These are phyloP conservation scores for Porcisia deanei DNA, from an alignment of 208 protist genomes.

Conservation along the genomic window DNA sequence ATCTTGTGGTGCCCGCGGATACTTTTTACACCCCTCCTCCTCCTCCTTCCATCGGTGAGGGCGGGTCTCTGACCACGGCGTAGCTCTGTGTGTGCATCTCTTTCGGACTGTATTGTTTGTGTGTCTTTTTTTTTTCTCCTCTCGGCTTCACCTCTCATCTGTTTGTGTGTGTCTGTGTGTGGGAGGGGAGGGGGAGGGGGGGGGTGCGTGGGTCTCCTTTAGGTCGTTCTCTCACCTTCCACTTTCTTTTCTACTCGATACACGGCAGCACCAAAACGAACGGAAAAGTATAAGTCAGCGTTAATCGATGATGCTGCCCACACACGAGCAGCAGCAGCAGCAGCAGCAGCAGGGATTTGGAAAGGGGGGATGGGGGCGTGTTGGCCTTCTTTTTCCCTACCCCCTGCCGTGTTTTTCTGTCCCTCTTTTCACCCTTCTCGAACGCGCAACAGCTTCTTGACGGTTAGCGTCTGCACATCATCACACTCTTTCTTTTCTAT, in stretches of 20 bases:
- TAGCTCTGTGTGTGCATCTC: background rate
- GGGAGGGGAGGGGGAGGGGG: no score
- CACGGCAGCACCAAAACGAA: background rate
- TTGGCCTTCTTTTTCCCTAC: background rate
- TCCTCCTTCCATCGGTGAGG: background rate
- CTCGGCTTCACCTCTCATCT: background rate
- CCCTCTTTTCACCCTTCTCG: background rate
- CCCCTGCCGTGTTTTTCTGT: background rate
- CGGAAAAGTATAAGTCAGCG: background rate
- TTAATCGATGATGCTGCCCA: background rate
- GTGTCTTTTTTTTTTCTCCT: background rate
- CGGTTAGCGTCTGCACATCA: background rate
- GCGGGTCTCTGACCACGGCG: background rate
- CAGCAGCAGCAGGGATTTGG: background rate
- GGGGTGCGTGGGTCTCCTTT: background rate
- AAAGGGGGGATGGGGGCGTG: background rate
- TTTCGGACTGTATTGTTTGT: background rate
- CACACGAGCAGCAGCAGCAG: background rate
- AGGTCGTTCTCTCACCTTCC: background rate
- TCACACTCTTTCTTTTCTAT: background rate
- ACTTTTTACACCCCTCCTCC: background rate
- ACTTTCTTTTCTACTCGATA: background rate
- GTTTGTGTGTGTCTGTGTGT: no score
- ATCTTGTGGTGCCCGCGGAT: background rate
- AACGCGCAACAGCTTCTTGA: background rate